Percentiles rank a stretch among this genome's conserved stretches.
Evolutionary conservation across 164 flowering plant genomes (phyloP).

Genomic region (Liquidambar formosana): DNA sequence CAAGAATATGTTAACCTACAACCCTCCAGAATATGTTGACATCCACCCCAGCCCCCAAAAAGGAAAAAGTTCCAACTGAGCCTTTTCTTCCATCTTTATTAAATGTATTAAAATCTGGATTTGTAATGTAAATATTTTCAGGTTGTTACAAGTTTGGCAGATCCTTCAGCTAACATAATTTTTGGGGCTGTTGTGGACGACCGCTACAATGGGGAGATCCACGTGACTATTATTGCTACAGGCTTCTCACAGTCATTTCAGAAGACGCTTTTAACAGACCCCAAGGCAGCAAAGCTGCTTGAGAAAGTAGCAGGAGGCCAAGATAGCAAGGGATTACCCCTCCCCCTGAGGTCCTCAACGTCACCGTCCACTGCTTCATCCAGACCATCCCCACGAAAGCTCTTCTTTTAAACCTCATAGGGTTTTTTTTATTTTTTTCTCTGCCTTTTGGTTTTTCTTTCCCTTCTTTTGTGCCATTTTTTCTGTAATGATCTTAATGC

Average conservation of each 20-base stretch:
- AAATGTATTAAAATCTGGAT: background rate
- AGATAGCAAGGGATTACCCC: constrained; percentile 44
- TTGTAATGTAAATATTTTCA: constrained; percentile 27
- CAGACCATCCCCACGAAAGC: constrained; percentile 51
- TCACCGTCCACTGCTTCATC: constrained; percentile 33
- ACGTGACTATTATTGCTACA: constrained; percentile 92
- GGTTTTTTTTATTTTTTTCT: background rate
- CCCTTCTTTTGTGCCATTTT: background rate
- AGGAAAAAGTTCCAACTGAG: too few species aligned
- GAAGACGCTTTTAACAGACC: constrained; percentile 75
- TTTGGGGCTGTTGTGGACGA: constrained; percentile 98
- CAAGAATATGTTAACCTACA: too few species aligned
- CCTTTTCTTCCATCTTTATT: too few species aligned
- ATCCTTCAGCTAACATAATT: constrained; percentile 97
- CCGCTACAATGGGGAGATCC: constrained; percentile 91
- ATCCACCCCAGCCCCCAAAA: too few species aligned
- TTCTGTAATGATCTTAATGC: constrained; percentile 18
- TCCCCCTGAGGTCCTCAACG: constrained; percentile 34
- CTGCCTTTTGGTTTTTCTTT: background rate
- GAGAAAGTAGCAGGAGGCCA: constrained; percentile 45
- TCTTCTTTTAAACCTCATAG: constrained; percentile 55
- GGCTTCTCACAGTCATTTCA: constrained; percentile 97
- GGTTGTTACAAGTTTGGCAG: constrained; percentile 98
- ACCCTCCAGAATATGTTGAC: too few species aligned
- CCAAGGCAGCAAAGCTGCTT: constrained; percentile 59